These are phyloP conservation scores for Arachis hypogaea DNA, from an alignment of 306 rosid genomes.

Conservation along the genomic window DNA sequence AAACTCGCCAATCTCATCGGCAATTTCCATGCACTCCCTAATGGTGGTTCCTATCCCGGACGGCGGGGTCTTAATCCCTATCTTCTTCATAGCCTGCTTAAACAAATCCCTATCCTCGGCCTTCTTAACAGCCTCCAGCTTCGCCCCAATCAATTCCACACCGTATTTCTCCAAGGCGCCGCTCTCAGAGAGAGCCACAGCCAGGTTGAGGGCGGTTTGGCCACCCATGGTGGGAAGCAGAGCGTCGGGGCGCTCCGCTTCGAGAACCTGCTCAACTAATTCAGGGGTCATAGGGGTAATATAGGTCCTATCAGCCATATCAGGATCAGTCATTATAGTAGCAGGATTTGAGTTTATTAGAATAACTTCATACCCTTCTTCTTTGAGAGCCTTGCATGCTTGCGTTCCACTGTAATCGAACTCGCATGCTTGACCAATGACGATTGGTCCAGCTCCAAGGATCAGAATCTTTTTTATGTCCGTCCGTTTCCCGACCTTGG, in stretches of 20 bases:
- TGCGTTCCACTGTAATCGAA: constrained; percentile 96
- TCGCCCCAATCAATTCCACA: constrained; percentile 87
- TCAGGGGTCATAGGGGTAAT: constrained; percentile 94
- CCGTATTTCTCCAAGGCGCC: constrained; percentile 75
- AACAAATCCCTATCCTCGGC: constrained; percentile 92
- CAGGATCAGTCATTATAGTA: constrained; percentile 98
- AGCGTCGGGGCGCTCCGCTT: constrained; percentile 86
- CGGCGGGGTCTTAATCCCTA: constrained; percentile 85
- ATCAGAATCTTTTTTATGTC: constrained; percentile 91
- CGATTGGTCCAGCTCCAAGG: constrained; percentile 94
- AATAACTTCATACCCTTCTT: constrained; percentile 84
- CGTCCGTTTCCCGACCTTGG: constrained; percentile 62
- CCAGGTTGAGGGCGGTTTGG: constrained; percentile 89
- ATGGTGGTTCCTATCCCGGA: constrained; percentile 73
- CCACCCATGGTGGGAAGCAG: constrained; percentile 97
- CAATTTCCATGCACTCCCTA: constrained; percentile 62
- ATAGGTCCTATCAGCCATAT: constrained; percentile 77
- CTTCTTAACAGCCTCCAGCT: constrained; percentile 87
- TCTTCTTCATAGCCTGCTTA: constrained; percentile 86
- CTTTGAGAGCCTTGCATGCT: constrained; percentile 90
- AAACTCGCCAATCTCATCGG: constrained; percentile 68
- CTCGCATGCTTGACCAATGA: constrained; percentile 95
- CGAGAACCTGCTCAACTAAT: constrained; percentile 79
- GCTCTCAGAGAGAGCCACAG: constrained; percentile 76
- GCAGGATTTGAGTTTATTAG: constrained; percentile 95